Evolutionary conservation across 306 rosid genomes (phyloP), one percentile per base, ranked within the genome.

Genomic region (Malus orientalis): DNA sequence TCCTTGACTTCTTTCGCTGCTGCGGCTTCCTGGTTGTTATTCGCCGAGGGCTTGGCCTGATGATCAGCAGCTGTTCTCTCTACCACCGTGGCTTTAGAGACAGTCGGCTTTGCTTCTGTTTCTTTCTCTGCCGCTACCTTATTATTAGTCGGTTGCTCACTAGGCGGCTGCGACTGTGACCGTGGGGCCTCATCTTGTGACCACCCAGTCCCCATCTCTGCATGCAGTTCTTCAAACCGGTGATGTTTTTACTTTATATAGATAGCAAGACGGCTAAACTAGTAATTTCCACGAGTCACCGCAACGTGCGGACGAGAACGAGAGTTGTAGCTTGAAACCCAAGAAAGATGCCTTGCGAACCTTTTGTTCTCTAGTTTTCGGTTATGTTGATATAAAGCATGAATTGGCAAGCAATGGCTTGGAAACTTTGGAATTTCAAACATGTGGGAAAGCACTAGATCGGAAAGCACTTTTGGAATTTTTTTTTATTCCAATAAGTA

Each of bases 191-290:
- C 75, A 25, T 63, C 78, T 78, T 70, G 69, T 63, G 88, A 85
- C 75, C 59, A 61, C 15, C 70, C 36, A 2, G 30, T 3, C 4
- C 88, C 88, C 88, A 85, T 85, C 20, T 80, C 57, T 60, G 44
- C 58, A 5, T 45, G 36, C 40, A 6, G n/a, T 73, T 38, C 62
- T 66, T 20, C 44, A 44, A 4, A 66, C 8, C 55, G 59, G n/a
- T 42, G n/a, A 55, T 19, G n/a, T 32, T 74, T 2, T 51, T 27
- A 9, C 42, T 3, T 59, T 42, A 44, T 74, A 18, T 61, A 44
- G 49, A 61, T 11, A 19, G 25, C 23, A 22, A 73, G 10, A 42
- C 6, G 40, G 25, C 15, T 38, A 58, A 19, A 3, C 10, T 8
- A 38, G 57, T 58, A 40, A 59, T 40, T 72, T 72, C 66, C 4